Percentiles rank a stretch among this genome's conserved stretches.
Conservation (phyloP, 495 filamentous ascomycete genomes). For the Hypoxylon crocopeplum region DNA sequence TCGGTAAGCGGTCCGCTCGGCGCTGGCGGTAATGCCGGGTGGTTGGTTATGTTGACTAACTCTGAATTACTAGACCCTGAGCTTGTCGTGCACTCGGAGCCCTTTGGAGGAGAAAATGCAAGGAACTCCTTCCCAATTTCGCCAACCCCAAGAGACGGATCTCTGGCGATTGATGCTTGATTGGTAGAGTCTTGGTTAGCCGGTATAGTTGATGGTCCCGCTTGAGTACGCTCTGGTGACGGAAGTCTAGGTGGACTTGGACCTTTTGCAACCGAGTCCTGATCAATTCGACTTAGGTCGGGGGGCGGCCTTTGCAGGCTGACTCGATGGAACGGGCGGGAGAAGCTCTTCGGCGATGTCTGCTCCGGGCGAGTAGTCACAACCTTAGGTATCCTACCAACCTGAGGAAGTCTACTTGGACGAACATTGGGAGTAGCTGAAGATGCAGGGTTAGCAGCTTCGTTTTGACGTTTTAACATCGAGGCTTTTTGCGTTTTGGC, state of each 20-base stretch:
- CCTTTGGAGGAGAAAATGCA: slow-evolving; percentile 72
- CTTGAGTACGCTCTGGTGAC: slow-evolving; percentile 43
- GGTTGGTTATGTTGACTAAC: slow-evolving; percentile 54
- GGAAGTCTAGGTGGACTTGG: slow-evolving; percentile 52
- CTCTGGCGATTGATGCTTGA: slow-evolving; percentile 24
- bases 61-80: slow-evolving; percentile 65
- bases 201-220: slow-evolving; percentile 28
- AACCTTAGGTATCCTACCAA: slow-evolving; percentile 90
- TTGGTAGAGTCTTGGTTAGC: slow-evolving; percentile 29
- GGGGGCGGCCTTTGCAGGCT: slow-evolving; percentile 48
- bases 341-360: slow-evolving; percentile 82
- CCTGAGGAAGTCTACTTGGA: slow-evolving; percentile 69
- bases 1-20: slow-evolving; percentile 66
- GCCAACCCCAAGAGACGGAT: slow-evolving; percentile 24
- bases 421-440: slow-evolving; percentile 31
- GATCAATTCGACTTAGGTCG: slow-evolving; percentile 47
- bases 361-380: slow-evolving; percentile 75
- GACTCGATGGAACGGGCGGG: slow-evolving; percentile 71
- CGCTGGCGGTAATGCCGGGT: slow-evolving; percentile 67
- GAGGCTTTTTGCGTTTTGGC: not conserved
- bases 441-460: not conserved
- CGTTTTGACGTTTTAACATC: slow-evolving; percentile 1
- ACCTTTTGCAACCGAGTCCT: slow-evolving; percentile 54
- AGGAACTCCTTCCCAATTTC: slow-evolving; percentile 63
- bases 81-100: slow-evolving; percentile 71